Conservation (phyloP, 2,329 filamentous ascomycete genomes). For the Fusarium proliferatum region DNA sequence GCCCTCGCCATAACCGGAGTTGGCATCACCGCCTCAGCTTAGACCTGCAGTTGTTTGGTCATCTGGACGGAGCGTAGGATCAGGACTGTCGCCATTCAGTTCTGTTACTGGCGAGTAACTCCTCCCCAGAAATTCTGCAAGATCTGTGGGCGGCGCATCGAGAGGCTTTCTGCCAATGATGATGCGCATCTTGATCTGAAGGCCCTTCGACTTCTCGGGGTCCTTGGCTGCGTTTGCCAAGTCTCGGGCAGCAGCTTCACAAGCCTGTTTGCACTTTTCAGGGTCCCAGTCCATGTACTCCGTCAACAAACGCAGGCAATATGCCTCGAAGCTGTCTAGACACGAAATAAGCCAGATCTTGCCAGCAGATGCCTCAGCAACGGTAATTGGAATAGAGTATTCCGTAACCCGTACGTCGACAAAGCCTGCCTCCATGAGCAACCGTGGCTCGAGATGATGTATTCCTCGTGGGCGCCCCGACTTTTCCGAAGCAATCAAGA, state of each 20-base stretch:
- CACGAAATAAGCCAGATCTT: constrained; percentile 66
- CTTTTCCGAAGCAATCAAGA: constrained; percentile 56
- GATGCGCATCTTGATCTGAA: constrained; percentile 61
- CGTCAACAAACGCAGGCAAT: constrained; percentile 62
- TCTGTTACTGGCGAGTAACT: constrained; percentile 35
- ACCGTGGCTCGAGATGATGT: constrained; percentile 57
- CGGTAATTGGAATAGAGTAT: constrained; percentile 60
- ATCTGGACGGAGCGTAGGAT: constrained; percentile 40
- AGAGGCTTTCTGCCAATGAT: constrained; percentile 63
- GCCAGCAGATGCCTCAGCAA: constrained; percentile 59
- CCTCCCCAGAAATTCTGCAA: constrained; percentile 30
- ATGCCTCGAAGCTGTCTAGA: constrained; percentile 62
- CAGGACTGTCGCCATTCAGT: constrained; percentile 34
- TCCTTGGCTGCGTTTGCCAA: constrained; percentile 61
- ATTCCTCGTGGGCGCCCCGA: constrained; percentile 59
- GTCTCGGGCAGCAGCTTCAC: constrained; percentile 60
- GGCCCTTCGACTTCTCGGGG: constrained; percentile 54
- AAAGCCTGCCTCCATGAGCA: constrained; percentile 62
- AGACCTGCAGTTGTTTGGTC: constrained; percentile 23
- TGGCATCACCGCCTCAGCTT: not conserved
- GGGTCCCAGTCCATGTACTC: constrained; percentile 64
- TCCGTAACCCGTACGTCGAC: constrained; percentile 61
- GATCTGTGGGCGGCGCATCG: constrained; percentile 40
- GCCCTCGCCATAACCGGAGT: constrained; percentile 8
- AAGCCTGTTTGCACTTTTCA: constrained; percentile 59